These are phyloP conservation scores for Cyclaneusma minus DNA, from an alignment of 2,329 filamentous ascomycete species.

Conservation along the genomic window DNA sequence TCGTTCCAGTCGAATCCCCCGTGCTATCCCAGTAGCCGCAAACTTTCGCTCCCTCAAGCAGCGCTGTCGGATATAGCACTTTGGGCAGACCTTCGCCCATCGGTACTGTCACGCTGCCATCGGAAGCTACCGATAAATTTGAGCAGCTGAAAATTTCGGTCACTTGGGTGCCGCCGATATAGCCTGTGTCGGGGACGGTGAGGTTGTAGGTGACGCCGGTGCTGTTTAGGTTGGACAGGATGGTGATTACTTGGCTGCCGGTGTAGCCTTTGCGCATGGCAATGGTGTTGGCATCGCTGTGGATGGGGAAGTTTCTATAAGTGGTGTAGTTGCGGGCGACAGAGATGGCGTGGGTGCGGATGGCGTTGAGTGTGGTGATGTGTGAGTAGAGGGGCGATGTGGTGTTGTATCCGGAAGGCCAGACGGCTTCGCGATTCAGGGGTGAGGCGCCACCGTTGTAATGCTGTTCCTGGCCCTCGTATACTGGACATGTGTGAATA, in stretches of 20 bases:
- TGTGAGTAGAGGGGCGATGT: conserved; percentile 22
- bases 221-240: conserved; percentile 25
- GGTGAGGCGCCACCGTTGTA: conserved; percentile 23
- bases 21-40: too few relatives aligned
- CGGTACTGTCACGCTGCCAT: conserved; percentile 26
- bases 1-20: too few relatives aligned
- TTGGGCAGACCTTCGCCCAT: conserved; percentile 27
- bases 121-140: conserved; percentile 23
- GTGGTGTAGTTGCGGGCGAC: conserved; percentile 10
- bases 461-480: conserved; percentile 37
- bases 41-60: too few relatives aligned
- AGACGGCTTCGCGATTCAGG: conserved; percentile 27
- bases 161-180: conserved; percentile 17
- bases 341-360: conserved; percentile 13
- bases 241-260: conserved; percentile 13
- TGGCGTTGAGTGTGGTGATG: conserved; percentile 17
- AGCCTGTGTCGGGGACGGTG: conserved; percentile 24
- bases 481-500: conserved; percentile 17
- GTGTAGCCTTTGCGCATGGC: conserved; percentile 14
- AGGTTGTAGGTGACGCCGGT: conserved; percentile 17
- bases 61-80: conserved; percentile 22
- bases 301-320: conserved; percentile 13
- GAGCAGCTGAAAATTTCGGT: conserved; percentile 29
- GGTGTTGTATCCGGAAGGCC: conserved; percentile 24
- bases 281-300: conserved; percentile 13